Evolutionary conservation across 2,329 filamentous ascomycete genomes (phyloP), one percentile per base, ranked within the genome.

Genomic region (Venturiaceae sp.): DNA sequence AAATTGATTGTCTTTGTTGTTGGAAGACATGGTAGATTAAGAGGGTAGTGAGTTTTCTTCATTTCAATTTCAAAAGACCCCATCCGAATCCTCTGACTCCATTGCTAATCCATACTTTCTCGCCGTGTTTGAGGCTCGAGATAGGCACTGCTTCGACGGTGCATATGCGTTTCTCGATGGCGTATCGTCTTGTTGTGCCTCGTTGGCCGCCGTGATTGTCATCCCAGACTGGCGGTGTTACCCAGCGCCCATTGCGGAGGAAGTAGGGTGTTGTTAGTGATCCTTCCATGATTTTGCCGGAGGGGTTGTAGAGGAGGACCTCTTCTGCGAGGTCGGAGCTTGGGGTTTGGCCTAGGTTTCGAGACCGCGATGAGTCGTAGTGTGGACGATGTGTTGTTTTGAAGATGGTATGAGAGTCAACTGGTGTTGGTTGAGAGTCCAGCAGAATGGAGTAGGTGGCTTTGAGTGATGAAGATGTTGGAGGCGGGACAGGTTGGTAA

Each of bases 41-140:
- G 37, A 7, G 2, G n/a, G 37, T 5, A 19, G 21, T 5, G 14
- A n/a, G 21, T 39, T 8, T 39, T 32, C 13, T 50, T 16, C 30
- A 50, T 8, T 50, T 50, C 23, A 30, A 50, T n/a, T 30, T 30
- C 14, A 50, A 7, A 53, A 32, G 9, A n/a, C 55, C 55, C 55
- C 55, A 57, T 52, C 41, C 55, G 67, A 95, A 96, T 0, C 92
- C 92, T 63, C 87, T 81, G 1, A 92, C 87, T 0, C 88, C 91
- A 70, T 92, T 96, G 70, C 91, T 96, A 57, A 96, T 74, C 88
- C 90, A 95, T 62, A 92, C 87, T 57, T 85, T 79, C 70, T 96
- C 92, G 1, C 86, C 88, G 62, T 89, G 78, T 3, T 77, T 68
- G 13, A 96, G 70, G 6, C 84, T 84, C 13, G 78, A 73, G n/a